Evolutionary conservation across 2,329 filamentous ascomycete genomes (phyloP).

Genomic region (Fusarium goolgardi): DNA sequence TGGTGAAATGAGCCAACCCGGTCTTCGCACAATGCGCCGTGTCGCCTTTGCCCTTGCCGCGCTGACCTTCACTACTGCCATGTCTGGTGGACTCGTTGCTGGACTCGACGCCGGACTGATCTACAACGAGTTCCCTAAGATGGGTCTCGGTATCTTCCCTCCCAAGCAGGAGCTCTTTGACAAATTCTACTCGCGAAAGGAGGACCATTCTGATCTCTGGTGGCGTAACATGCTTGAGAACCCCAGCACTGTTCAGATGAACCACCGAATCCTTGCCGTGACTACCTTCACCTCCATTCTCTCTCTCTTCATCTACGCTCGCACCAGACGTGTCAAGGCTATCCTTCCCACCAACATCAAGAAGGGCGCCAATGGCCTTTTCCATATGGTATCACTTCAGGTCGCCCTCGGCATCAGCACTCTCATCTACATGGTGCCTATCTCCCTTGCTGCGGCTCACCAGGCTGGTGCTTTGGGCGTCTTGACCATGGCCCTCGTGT

Average conservation of each 20-base stretch:
- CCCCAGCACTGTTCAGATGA: conserved; percentile 92
- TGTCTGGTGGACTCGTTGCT: conserved; percentile 94
- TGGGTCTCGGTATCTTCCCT: conserved; percentile 86
- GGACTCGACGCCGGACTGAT: conserved; percentile 96
- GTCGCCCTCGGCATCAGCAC: conserved; percentile 89
- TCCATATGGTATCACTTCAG: conserved; percentile 85
- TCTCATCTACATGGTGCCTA: conserved; percentile 92
- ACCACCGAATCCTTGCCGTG: conserved; percentile 91
- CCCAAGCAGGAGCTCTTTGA: conserved; percentile 87
- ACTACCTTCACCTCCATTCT: conserved; percentile 88
- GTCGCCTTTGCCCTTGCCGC: conserved; percentile 76
- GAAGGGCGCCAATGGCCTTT: conserved; percentile 79
- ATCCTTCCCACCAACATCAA: conserved; percentile 72
- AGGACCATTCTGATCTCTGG: conserved; percentile 85
- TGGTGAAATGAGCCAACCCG: conserved; percentile 71
- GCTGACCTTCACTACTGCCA: conserved; percentile 87
- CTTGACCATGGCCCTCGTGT: conserved; percentile 81
- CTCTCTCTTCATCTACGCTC: conserved; percentile 82
- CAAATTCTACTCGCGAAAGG: conserved; percentile 82
- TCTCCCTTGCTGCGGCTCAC: conserved; percentile 86
- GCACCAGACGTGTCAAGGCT: conserved; percentile 68
- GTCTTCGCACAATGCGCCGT: conserved; percentile 78
- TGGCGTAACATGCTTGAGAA: conserved; percentile 99
- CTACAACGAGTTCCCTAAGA: conserved; percentile 98
- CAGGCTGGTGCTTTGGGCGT: conserved; percentile 91